Evolutionary conservation across 2,329 filamentous ascomycete genomes (phyloP), one percentile per base, ranked within the genome.

Genomic region (Fusarium transvaalense): DNA sequence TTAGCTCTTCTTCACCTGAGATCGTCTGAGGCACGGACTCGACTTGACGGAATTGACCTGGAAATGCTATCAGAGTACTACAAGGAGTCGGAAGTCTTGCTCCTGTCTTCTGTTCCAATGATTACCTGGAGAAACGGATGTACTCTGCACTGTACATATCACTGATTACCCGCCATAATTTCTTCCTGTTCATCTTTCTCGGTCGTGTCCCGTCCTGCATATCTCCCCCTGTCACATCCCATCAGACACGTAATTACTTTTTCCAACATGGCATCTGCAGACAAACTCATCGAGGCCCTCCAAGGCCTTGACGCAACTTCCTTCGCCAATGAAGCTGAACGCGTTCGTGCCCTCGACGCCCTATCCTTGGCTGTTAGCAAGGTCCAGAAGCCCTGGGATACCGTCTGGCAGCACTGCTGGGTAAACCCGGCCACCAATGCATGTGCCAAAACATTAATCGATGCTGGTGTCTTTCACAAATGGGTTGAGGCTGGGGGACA

Each of bases 361-460:
- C 70, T 80, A 13, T 67, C 74, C 32, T 55, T 73, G n/a, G 69
- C 77, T 2, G 65, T 79, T 0, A 58, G 74, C n/a, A 75, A 64
- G 42, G 72, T 79, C 2, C 77, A 80, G 58, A 76, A 74, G 25
- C 80, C 79, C 0, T 81, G 79, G 77, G 79, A 81, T 50, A 76
- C 77, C 10, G 76, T 76, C 4, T 80, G 78, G 77, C 77, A 80
- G 19, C 78, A 81, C 27, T 75, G 72, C 31, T 79, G 79, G 76
- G 75, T 76, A 8, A 78, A 74, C 32, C 62, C 63, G 3, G 71
- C 74, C 0, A 80, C 77, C n/a, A 75, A 76, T 41, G 76, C 75
- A 5, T 74, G 75, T n/a, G 68, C 76, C 60, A 80, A 79, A 56
- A 78, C 77, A 2, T 72, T 81, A 29, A 79, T 81, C 46, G 78